phyloP scores from a whole-genome alignment of 371 early-diverging fungal genomes.

The Spraguea lophii region DNA sequence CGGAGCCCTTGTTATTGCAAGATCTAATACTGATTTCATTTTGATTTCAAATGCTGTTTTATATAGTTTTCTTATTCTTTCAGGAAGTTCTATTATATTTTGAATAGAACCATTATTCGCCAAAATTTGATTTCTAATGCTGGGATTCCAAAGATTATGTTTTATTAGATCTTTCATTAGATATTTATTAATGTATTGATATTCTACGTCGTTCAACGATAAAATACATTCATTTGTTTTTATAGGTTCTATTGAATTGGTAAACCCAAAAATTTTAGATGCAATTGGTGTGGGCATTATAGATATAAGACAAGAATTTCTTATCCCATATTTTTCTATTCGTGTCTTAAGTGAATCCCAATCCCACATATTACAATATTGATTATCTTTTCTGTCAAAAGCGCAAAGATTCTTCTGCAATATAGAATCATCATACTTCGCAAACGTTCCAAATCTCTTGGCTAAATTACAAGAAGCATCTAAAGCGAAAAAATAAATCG shows the following conservation, averaged over 20 bases:
- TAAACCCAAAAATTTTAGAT: slow-evolving; percentile 44
- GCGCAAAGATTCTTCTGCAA: too few relatives aligned
- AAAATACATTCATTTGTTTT: slow-evolving; percentile 42
- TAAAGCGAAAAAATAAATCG: slow-evolving; percentile 41
- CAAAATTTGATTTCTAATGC: slow-evolving; percentile 42
- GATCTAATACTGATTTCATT: slow-evolving; percentile 39
- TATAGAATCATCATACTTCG: too few relatives aligned
- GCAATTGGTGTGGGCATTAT: slow-evolving; percentile 46
- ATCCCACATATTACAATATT: slow-evolving; percentile 24
- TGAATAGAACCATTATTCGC: slow-evolving; percentile 44
- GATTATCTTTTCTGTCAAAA: slow-evolving; percentile 30
- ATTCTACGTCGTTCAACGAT: slow-evolving; percentile 44
- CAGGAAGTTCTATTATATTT: slow-evolving; percentile 36
- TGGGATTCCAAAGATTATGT: slow-evolving; percentile 38
- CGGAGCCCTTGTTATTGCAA: slow-evolving; percentile 41
- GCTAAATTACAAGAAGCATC: slow-evolving; percentile 39
- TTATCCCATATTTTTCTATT: slow-evolving; percentile 28
- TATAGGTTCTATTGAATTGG: slow-evolving; percentile 42
- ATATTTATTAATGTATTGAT: slow-evolving; percentile 42
- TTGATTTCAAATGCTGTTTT: slow-evolving; percentile 47
- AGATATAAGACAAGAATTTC: slow-evolving; percentile 39
- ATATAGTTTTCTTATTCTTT: slow-evolving; percentile 37
- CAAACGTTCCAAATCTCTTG: slow-evolving; percentile 29
- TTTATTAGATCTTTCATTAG: slow-evolving; percentile 36
- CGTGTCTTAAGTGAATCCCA: slow-evolving; percentile 33